Percentiles rank a stretch among this genome's conserved stretches.
phyloP scores from a whole-genome alignment of 2,329 filamentous ascomycete species.

The Apiospora rasikravindrae region DNA sequence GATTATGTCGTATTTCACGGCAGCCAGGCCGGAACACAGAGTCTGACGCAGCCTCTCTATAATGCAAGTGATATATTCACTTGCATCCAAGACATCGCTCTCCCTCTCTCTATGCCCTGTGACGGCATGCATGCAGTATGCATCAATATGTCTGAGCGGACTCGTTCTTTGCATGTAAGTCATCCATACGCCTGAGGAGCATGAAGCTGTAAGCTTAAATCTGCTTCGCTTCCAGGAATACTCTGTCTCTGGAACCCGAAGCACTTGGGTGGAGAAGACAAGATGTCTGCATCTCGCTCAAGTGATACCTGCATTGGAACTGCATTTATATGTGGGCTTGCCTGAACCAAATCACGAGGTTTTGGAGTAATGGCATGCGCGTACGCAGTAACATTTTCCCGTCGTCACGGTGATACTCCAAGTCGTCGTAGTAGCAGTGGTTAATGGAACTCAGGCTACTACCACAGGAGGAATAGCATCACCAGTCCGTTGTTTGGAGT shows the following conservation, averaged over 20 bases:
- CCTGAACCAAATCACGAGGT: not conserved
- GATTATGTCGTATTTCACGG: not conserved
- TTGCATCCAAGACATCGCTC: not conserved
- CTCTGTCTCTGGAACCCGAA: not conserved
- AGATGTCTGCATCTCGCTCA: not conserved
- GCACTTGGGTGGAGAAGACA: not conserved
- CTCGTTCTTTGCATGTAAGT: constrained; percentile 2
- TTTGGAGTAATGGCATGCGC: not conserved
- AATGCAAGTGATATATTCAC: not conserved
- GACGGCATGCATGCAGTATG: not conserved
- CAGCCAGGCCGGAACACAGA: not conserved
- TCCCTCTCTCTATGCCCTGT: not conserved
- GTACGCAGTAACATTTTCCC: not conserved
- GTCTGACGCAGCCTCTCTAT: not conserved
- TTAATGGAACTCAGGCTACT: not conserved
- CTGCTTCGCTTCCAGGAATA: not conserved
- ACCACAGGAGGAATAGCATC: not conserved
- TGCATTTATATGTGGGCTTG: not conserved
- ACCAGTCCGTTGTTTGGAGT: not conserved
- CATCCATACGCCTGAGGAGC: not conserved
- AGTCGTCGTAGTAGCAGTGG: not conserved
- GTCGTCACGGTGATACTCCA: not conserved
- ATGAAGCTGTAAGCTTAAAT: not conserved
- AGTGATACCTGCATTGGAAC: not conserved
- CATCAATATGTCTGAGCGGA: not conserved